These are phyloP conservation scores for Starmerella apicola DNA, from an alignment of 805 yeast species.

Conservation along the genomic window DNA sequence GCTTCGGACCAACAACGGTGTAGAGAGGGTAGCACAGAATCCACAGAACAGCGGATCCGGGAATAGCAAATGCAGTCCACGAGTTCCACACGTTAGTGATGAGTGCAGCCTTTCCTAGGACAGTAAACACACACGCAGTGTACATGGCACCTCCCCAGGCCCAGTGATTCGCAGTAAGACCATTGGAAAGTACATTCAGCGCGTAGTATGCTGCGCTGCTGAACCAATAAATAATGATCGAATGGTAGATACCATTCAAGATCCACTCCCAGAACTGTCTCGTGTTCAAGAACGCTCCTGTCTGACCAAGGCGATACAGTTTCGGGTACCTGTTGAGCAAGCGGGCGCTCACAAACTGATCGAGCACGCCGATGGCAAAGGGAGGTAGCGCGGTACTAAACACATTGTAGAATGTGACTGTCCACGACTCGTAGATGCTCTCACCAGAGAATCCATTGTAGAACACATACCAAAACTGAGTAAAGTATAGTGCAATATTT, in stretches of 20 bases:
- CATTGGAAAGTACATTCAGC: conserved; percentile 52
- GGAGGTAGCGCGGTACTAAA: conserved; percentile 93
- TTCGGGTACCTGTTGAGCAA: conserved; percentile 86
- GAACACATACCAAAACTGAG: conserved; percentile 97
- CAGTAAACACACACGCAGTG: conserved; percentile 77
- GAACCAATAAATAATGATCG: conserved; percentile 70
- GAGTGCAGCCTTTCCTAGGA: conserved; percentile 88
- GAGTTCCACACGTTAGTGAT: conserved; percentile 91
- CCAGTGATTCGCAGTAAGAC: conserved; percentile 78
- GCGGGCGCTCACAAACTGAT: conserved; percentile 87
- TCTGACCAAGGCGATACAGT: conserved; percentile 80
- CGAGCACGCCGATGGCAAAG: conserved; percentile 89
- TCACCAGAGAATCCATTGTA: conserved; percentile 89
- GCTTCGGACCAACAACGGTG: conserved; percentile 70
- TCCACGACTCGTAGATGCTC: conserved; percentile 94
- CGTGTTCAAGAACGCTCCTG: conserved; percentile 78
- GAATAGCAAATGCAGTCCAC: conserved; percentile 81
- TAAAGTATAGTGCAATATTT: conserved; percentile 89
- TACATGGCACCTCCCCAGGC: conserved; percentile 85
- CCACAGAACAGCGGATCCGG: conserved; percentile 86
- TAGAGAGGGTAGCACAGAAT: conserved; percentile 75
- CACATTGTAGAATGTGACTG: conserved; percentile 89
- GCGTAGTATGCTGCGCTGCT: conserved; percentile 53
- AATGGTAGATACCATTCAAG: conserved; percentile 86
- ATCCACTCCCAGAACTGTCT: conserved; percentile 97